Conservation (phyloP, 345 rosid genomes). For the Cochlearia excelsa region DNA sequence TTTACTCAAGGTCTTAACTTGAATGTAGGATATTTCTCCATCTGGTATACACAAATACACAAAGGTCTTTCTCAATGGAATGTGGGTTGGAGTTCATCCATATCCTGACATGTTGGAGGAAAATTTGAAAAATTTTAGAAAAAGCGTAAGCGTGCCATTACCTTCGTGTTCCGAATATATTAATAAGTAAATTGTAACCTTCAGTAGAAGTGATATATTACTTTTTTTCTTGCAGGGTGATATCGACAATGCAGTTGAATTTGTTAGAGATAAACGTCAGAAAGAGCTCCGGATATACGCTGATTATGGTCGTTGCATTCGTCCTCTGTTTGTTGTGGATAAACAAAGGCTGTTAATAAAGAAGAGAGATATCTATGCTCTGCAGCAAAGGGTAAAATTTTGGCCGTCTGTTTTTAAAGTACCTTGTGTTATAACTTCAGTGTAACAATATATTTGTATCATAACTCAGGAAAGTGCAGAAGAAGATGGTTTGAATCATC, state of each 20-base stretch:
- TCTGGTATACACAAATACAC: conserved; percentile 94
- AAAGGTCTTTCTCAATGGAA: conserved; percentile 90
- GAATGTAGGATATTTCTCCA: conserved; percentile 84
- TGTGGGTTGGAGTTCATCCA: conserved; percentile 98
- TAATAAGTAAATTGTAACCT: not conserved
- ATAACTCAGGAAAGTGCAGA: conserved; percentile 68
- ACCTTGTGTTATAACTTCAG: not conserved
- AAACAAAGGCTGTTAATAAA: conserved; percentile 88
- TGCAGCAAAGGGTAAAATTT: conserved; percentile 74
- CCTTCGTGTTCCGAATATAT: conserved; percentile 8
- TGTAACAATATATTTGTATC: conserved; percentile 10
- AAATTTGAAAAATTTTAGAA: conserved; percentile 81
- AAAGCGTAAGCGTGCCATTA: conserved; percentile 56
- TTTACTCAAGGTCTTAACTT: conserved; percentile 27
- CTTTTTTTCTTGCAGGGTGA: conserved; percentile 56
- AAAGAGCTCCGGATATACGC: conserved; percentile 90
- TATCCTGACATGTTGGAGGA: conserved; percentile 98
- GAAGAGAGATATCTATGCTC: conserved; percentile 78
- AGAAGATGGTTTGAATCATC: conserved; percentile 93
- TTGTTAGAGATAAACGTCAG: conserved; percentile 85
- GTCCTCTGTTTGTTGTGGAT: conserved; percentile 91
- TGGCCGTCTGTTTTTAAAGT: not conserved
- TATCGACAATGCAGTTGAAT: conserved; percentile 94
- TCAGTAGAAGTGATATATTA: conserved; percentile 3
- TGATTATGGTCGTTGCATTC: conserved; percentile 98